These are phyloP conservation scores for Barnettozyma hawaiiensis DNA, from an alignment of 1,139 yeast genomes.

Conservation along the genomic window DNA sequence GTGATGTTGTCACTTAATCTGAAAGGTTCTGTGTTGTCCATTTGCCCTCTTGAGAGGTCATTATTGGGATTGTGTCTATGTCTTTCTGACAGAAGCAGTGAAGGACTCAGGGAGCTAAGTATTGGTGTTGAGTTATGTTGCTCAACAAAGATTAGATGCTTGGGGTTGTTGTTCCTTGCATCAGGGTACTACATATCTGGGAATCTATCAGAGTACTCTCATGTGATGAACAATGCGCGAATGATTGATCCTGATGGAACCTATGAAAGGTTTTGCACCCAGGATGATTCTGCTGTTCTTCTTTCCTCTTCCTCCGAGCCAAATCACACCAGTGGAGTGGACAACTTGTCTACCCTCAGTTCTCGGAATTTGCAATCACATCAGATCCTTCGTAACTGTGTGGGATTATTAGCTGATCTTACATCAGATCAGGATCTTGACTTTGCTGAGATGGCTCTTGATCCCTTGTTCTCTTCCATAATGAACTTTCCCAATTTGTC, in stretches of 20 bases:
- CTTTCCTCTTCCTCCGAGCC: not conserved
- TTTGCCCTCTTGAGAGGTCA: constrained; percentile 7
- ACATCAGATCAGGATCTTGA: not conserved
- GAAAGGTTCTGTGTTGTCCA: not conserved
- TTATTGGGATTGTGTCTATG: constrained; percentile 16
- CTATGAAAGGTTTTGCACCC: not conserved
- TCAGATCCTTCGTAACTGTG: not conserved
- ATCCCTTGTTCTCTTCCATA: constrained; percentile 8
- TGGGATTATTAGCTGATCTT: not conserved
- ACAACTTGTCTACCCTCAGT: not conserved
- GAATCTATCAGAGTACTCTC: not conserved
- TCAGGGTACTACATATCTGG: constrained; percentile 5
- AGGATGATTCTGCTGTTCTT: not conserved
- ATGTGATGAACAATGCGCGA: not conserved
- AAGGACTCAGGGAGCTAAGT: constrained; percentile 18
- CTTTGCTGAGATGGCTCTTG: not conserved
- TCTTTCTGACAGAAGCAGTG: constrained; percentile 7
- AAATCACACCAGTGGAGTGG: not conserved
- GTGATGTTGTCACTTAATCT: constrained; percentile 4
- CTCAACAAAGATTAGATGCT: not conserved
- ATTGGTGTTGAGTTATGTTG: constrained; percentile 11
- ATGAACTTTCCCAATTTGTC: constrained; percentile 4
- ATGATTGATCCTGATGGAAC: not conserved
- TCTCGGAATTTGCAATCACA: not conserved
- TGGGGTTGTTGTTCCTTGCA: constrained; percentile 10